phyloP scores from a whole-genome alignment of 2,329 filamentous ascomycete species.

The Ophiostoma novo-ulmi region DNA sequence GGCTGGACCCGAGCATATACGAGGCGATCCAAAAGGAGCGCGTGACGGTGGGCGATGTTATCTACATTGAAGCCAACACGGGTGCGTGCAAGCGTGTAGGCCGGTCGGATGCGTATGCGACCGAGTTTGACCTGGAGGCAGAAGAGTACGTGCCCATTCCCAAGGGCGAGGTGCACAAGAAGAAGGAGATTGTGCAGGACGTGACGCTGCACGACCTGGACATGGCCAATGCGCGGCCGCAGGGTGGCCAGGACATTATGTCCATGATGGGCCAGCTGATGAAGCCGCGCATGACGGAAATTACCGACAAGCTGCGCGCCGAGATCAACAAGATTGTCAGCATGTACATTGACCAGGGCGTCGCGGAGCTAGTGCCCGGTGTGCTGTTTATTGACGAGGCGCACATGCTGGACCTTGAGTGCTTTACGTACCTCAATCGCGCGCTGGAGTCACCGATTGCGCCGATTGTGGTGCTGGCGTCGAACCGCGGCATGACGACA shows the following conservation, averaged over 20 bases:
- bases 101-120: slow-evolving; percentile 92
- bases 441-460: slow-evolving; percentile 94
- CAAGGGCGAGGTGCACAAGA: slow-evolving; percentile 99
- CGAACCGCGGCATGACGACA: slow-evolving; percentile 89
- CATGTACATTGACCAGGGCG: slow-evolving; percentile 97
- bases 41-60: slow-evolving; percentile 91
- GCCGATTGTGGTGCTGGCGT: slow-evolving; percentile 94
- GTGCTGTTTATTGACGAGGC: slow-evolving; percentile 99
- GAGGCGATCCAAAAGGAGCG: slow-evolving; percentile 98
- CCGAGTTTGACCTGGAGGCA: slow-evolving; percentile 96
- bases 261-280: slow-evolving; percentile 99
- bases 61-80: slow-evolving; percentile 99
- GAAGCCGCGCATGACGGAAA: slow-evolving; percentile 99
- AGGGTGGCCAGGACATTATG: slow-evolving; percentile 99
- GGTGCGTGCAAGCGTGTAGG: slow-evolving; percentile 96
- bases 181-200: slow-evolving; percentile 99
- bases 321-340: slow-evolving; percentile 99
- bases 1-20: slow-evolving; percentile 96
- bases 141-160: slow-evolving; percentile 99
- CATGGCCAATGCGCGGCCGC: slow-evolving; percentile 87
- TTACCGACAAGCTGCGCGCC: slow-evolving; percentile 89
- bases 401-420: slow-evolving; percentile 99
- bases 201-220: slow-evolving; percentile 96
- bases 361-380: slow-evolving; percentile 94
- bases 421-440: slow-evolving; percentile 97